Conservation (phyloP, 345 rosid genomes). For the Heritiera fomes region DNA sequence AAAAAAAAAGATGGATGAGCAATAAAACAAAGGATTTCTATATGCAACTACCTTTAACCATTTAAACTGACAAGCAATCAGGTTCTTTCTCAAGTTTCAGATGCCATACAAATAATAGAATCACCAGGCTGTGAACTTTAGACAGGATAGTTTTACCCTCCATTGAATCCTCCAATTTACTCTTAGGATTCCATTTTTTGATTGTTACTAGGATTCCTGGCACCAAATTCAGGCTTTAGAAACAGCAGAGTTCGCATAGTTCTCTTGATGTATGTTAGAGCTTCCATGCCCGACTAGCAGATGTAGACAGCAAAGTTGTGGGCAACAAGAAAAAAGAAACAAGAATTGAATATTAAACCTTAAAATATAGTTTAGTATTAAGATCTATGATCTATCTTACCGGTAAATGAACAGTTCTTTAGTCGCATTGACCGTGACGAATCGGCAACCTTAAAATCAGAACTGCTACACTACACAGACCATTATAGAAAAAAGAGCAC, state of each 20-base stretch:
- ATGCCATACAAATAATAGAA: not conserved
- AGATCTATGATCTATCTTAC: slow-evolving; percentile 31
- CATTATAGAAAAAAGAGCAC: slow-evolving; percentile 16
- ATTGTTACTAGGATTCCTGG: not conserved
- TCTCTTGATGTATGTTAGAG: not conserved
- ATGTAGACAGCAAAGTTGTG: no score
- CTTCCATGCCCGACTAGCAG: not conserved
- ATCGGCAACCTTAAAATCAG: slow-evolving; percentile 20
- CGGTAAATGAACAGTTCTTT: slow-evolving; percentile 79
- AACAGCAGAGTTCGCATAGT: not conserved
- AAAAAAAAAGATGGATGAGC: no score
- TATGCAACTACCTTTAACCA: not conserved
- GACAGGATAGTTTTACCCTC: not conserved
- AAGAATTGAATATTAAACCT: no score
- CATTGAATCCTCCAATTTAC: not conserved
- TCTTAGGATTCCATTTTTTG: not conserved
- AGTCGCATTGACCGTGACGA: slow-evolving; percentile 75
- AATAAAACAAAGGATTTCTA: no score
- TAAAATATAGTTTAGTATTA: not conserved
- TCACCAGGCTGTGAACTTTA: not conserved
- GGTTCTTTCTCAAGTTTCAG: slow-evolving; percentile 17
- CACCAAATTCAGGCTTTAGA: not conserved
- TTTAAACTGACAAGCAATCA: not conserved
- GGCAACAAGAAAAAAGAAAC: no score
- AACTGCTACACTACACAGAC: slow-evolving; percentile 19